Conservation (phyloP, 495 filamentous ascomycete genomes). For the Penicillium waksmanii region DNA sequence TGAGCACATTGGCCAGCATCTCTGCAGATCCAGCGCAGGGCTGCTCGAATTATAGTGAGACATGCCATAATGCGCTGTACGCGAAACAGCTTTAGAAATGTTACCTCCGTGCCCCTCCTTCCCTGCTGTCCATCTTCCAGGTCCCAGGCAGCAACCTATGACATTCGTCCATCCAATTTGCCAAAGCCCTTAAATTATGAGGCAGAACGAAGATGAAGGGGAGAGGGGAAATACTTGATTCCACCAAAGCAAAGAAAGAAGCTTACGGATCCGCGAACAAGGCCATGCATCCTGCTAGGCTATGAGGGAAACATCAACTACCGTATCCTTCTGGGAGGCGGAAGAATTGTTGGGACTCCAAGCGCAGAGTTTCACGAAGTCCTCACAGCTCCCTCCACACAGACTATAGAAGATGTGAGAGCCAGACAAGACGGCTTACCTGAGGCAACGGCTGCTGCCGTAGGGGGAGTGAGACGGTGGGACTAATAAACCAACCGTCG, state of each 20-base stretch:
- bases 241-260: constrained; percentile 29
- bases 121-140: too few relatives aligned
- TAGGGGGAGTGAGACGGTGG: constrained; percentile 23
- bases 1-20: too few relatives aligned
- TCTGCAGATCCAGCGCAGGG: too few relatives aligned
- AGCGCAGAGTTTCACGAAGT: constrained; percentile 24
- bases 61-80: too few relatives aligned
- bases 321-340: constrained; percentile 27
- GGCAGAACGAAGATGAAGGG: too few relatives aligned
- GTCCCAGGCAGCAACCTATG: too few relatives aligned
- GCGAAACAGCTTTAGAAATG: too few relatives aligned
- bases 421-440: constrained; percentile 16
- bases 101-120: too few relatives aligned
- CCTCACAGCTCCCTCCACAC: constrained; percentile 26
- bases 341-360: constrained; percentile 26
- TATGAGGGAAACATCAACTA: constrained; percentile 32
- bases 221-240: constrained; percentile 21
- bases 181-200: too few relatives aligned
- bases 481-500: constrained; percentile 15
- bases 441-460: constrained; percentile 22
- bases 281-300: constrained; percentile 24
- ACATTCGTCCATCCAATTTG: too few relatives aligned
- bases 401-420: constrained; percentile 25
- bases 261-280: constrained; percentile 25
- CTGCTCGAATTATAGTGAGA: too few relatives aligned